Evolutionary conservation across 1,284 basidiomycete species (phyloP).

Genomic region (Mixia osmundae): DNA sequence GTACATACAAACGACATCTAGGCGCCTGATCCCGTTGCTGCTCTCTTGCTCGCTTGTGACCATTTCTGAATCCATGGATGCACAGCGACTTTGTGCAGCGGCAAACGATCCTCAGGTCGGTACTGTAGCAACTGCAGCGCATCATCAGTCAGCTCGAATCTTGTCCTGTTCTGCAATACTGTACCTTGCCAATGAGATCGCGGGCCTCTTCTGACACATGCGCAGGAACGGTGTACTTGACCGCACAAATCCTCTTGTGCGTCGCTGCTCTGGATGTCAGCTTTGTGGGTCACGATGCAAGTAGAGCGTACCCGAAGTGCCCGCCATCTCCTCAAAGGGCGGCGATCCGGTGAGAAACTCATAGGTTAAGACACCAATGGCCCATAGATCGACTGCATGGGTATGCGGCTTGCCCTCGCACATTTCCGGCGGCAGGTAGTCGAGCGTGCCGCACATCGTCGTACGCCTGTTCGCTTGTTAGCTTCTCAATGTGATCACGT

Average conservation of each 20-base stretch:
- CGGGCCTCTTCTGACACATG: conserved; percentile 39
- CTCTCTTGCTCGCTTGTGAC: conserved; percentile 5
- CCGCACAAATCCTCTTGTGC: conserved; percentile 56
- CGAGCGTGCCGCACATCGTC: conserved; percentile 83
- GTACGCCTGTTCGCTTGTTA: conserved; percentile 28
- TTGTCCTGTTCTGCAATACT: conserved; percentile 10
- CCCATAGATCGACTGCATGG: conserved; percentile 88
- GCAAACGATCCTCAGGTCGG: conserved; percentile 56
- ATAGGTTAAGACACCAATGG: conserved; percentile 81
- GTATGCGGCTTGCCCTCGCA: conserved; percentile 68
- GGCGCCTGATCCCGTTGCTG: too few species aligned
- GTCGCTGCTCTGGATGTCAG: conserved; percentile 34
- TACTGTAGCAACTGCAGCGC: conserved; percentile 54
- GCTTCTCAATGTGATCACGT: not conserved
- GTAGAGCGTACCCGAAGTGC: not conserved
- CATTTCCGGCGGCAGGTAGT: conserved; percentile 98
- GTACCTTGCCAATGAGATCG: conserved; percentile 39
- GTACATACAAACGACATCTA: too few species aligned
- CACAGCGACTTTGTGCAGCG: conserved; percentile 50
- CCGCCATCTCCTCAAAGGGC: conserved; percentile 76
- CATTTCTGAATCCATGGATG: conserved; percentile 90
- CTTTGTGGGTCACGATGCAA: not conserved
- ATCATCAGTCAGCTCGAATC: not conserved
- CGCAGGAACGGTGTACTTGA: conserved; percentile 54
- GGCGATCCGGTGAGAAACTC: conserved; percentile 83